Conservation (phyloP, 495 filamentous ascomycete species). For the Hypomontagnella monticulosa region DNA sequence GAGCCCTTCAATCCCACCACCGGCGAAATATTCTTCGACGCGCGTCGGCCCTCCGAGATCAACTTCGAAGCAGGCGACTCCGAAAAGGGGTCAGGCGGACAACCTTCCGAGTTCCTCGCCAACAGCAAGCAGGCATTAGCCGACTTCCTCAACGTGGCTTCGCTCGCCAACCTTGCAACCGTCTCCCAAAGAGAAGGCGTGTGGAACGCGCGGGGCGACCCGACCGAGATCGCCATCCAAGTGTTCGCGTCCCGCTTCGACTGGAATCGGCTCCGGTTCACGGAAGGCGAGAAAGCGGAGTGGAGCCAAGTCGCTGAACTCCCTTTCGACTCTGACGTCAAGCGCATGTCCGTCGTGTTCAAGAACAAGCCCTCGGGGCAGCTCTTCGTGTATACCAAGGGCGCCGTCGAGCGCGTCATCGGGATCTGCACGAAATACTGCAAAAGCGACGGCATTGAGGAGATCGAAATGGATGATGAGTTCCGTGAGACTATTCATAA, state of each 20-base stretch:
- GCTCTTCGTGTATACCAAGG: slow-evolving; percentile 68
- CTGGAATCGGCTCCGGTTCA: slow-evolving; percentile 64
- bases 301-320: slow-evolving; percentile 70
- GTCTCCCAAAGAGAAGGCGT: slow-evolving; percentile 58
- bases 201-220: slow-evolving; percentile 73
- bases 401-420: slow-evolving; percentile 71
- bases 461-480: slow-evolving; percentile 52
- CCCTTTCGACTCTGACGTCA: slow-evolving; percentile 74
- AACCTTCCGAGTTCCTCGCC: slow-evolving; percentile 44
- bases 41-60: slow-evolving; percentile 46
- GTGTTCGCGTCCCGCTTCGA: slow-evolving; percentile 72
- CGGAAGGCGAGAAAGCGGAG: slow-evolving; percentile 58
- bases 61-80: neutral
- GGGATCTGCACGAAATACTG: slow-evolving; percentile 61
- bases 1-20: slow-evolving; percentile 66
- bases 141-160: slow-evolving; percentile 67
- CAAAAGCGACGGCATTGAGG: slow-evolving; percentile 47
- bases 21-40: slow-evolving; percentile 59
- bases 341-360: slow-evolving; percentile 75
- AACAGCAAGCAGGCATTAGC: slow-evolving; percentile 52
- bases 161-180: slow-evolving; percentile 73
- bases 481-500: slow-evolving; percentile 61
- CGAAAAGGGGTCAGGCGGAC: slow-evolving; percentile 26
- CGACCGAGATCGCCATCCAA: slow-evolving; percentile 76
- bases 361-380: slow-evolving; percentile 49